These are phyloP conservation scores for Coemansia sp. DNA, from an alignment of 192 early-diverging fungal species.

Conservation along the genomic window DNA sequence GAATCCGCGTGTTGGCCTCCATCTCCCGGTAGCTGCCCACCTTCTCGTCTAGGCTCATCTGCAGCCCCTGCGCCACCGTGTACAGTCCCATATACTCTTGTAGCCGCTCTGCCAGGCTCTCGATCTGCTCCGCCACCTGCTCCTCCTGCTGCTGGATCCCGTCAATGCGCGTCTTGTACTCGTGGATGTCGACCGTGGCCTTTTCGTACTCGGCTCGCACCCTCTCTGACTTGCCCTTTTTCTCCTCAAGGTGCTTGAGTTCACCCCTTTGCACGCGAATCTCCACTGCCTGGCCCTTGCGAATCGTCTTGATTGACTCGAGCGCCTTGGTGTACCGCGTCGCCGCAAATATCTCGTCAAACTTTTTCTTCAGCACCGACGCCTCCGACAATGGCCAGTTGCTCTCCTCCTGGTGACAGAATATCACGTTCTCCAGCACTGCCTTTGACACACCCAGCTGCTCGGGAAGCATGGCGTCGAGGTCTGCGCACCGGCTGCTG, in stretches of 20 bases:
- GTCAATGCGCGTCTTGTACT: constrained; percentile 40
- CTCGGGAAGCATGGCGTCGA: constrained; percentile 79
- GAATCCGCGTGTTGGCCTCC: constrained; percentile 32
- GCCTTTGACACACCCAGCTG: constrained; percentile 88
- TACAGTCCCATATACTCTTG: constrained; percentile 43
- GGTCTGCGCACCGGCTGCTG: constrained; percentile 76
- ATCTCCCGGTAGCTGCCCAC: constrained; percentile 47
- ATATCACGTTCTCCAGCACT: constrained; percentile 96
- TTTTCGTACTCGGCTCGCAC: constrained; percentile 49
- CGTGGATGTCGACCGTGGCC: constrained; percentile 44
- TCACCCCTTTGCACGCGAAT: constrained; percentile 62
- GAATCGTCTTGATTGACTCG: constrained; percentile 71
- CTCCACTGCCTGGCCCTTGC: constrained; percentile 65
- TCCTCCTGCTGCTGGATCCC: constrained; percentile 42
- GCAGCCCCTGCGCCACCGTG: constrained; percentile 40
- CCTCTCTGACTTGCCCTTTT: constrained; percentile 70
- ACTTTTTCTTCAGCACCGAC: constrained; percentile 83
- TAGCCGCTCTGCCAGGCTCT: constrained; percentile 48
- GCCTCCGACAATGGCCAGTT: constrained; percentile 96
- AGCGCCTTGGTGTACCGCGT: constrained; percentile 91
- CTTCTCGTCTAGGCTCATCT: constrained; percentile 38
- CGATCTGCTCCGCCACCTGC: constrained; percentile 48
- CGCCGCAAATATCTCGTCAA: constrained; percentile 97
- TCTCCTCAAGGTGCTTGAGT: constrained; percentile 63
- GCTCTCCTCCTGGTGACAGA: constrained; percentile 98